Conservation (phyloP, 2,329 filamentous ascomycete genomes). For the Scytalidium lignicola region DNA sequence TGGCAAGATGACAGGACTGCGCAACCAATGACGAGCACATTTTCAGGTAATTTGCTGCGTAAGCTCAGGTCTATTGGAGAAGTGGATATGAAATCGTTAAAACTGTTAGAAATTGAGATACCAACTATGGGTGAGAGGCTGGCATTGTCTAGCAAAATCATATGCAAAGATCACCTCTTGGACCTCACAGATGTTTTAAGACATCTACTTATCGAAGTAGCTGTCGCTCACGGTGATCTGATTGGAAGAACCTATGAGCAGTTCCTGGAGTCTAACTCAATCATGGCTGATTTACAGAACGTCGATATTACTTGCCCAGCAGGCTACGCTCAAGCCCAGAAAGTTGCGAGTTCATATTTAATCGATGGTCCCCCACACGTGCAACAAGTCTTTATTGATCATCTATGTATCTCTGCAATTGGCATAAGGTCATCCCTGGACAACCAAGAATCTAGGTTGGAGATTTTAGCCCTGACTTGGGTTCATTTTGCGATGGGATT, state of each 20-base stretch:
- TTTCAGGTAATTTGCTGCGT: conserved; percentile 49
- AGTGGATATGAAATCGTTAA: conserved; percentile 55
- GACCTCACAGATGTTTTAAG: conserved; percentile 33
- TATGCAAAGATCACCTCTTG: conserved; percentile 42
- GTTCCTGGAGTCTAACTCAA: neutral
- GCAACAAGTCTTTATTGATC: conserved; percentile 21
- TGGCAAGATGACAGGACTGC: conserved; percentile 26
- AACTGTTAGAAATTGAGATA: conserved; percentile 60
- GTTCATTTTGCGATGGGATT: conserved; percentile 69
- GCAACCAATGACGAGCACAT: conserved; percentile 40
- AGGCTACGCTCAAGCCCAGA: neutral
- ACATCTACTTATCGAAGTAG: conserved; percentile 14
- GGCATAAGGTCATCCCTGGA: conserved; percentile 25
- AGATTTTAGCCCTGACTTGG: conserved; percentile 58
- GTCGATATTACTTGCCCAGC: neutral
- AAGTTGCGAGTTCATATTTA: neutral
- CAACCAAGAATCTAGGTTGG: conserved; percentile 20
- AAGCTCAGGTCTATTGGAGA: conserved; percentile 47
- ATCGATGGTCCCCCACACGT: conserved; percentile 7
- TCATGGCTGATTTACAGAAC: neutral
- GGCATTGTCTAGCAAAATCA: conserved; percentile 12
- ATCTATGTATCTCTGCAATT: conserved; percentile 30
- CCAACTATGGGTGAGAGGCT: conserved; percentile 51
- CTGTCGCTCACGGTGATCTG: conserved; percentile 17
- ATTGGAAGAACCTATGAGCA: neutral